phyloP scores from a whole-genome alignment of 1,284 basidiomycete genomes.

The Porogramme epimiltina region DNA sequence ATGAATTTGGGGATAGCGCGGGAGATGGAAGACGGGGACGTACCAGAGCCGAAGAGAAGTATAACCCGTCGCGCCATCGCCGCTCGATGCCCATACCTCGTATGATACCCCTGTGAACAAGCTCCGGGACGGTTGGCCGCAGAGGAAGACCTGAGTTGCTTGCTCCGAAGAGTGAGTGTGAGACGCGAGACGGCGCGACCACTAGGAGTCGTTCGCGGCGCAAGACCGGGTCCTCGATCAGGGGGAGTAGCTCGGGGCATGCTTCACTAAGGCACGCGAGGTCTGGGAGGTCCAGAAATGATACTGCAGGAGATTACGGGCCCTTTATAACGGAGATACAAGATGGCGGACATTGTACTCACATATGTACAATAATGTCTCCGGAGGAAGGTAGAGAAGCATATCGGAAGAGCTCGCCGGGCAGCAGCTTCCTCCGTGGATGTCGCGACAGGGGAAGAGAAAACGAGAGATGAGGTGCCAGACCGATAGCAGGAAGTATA shows the following conservation, averaged over 20 bases:
- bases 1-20: constrained; percentile 2
- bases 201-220: constrained; percentile 60
- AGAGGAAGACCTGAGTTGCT: constrained; percentile 54
- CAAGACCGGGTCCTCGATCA: constrained; percentile 62
- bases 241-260: constrained; percentile 44
- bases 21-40: constrained; percentile 26
- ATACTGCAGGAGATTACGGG: constrained; percentile 42
- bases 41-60: constrained; percentile 64
- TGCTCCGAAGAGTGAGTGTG: constrained; percentile 62
- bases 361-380: constrained; percentile 62
- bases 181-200: constrained; percentile 64
- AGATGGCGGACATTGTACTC: constrained; percentile 23
- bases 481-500: background rate
- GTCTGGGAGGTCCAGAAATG: constrained; percentile 72
- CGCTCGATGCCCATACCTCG: constrained; percentile 66
- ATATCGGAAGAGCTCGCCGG: constrained; percentile 1
- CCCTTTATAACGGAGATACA: background rate
- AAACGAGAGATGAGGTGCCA: background rate
- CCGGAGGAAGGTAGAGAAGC: constrained; percentile 45
- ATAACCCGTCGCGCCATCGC: constrained; percentile 61
- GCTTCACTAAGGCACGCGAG: constrained; percentile 52
- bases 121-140: constrained; percentile 63
- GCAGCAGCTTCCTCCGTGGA: too few relatives aligned
- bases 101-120: constrained; percentile 68
- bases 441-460: too few relatives aligned